phyloP scores from a whole-genome alignment of 2,329 filamentous ascomycete species.

The Colletotrichum chlorophyti region DNA sequence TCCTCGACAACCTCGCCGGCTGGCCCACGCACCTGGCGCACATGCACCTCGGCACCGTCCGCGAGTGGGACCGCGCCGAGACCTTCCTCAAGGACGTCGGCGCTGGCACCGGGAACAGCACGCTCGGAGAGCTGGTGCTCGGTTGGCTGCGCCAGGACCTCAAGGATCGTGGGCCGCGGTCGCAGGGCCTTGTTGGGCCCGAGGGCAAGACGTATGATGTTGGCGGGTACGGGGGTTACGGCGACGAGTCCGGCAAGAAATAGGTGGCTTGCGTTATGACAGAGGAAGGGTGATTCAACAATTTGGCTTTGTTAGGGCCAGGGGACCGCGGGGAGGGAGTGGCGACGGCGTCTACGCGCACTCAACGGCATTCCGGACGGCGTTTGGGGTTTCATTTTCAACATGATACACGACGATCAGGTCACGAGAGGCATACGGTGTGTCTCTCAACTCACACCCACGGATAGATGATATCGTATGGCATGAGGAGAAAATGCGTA shows the following conservation, averaged over 20 bases:
- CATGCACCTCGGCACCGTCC: constrained; percentile 89
- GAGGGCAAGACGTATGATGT: constrained; percentile 71
- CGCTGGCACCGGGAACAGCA: constrained; percentile 72
- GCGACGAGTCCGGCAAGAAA: constrained; percentile 55
- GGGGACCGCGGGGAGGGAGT: not conserved
- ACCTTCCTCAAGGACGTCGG: constrained; percentile 66
- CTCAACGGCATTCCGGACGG: constrained; percentile 25
- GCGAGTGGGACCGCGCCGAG: constrained; percentile 82
- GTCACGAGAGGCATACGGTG: not conserved
- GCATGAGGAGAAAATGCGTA: not conserved
- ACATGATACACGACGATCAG: not conserved
- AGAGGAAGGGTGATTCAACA: constrained; percentile 4
- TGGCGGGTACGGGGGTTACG: constrained; percentile 62
- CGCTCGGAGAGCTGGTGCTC: constrained; percentile 85
- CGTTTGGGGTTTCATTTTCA: constrained; percentile 6
- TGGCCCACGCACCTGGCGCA: constrained; percentile 97
- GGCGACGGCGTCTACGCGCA: constrained; percentile 13
- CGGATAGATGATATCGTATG: not conserved
- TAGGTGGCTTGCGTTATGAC: constrained; percentile 1
- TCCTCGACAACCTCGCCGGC: constrained; percentile 89
- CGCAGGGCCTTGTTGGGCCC: constrained; percentile 56
- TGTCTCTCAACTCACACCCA: constrained; percentile 12
- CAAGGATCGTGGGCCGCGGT: constrained; percentile 78
- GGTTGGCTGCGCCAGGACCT: constrained; percentile 87
- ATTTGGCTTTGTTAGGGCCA: not conserved